Base-by-base conservation (phyloP, 2,329 filamentous ascomycete genomes). In the Waltergamsia citrina region DNA sequence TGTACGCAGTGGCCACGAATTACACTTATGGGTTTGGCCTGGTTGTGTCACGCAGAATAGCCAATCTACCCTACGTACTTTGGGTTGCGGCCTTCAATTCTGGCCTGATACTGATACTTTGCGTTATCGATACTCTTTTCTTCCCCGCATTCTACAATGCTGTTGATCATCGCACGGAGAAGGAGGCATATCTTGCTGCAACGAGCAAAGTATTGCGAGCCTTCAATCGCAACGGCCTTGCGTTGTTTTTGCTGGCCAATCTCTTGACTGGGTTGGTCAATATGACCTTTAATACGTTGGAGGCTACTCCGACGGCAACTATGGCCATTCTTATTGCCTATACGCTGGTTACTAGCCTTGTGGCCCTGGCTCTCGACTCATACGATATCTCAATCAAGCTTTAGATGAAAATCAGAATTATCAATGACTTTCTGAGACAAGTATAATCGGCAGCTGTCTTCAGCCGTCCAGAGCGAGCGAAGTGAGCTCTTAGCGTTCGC, bases 71-170 rank as follows among this genome's bases (percentile, higher is more conserved):
- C 0, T 98, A 98, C 53, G 73, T 96, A 28, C 66, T 94, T 29
- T 96, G 90, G 87, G 81, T 94, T 7, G 72, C 79, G n/a, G 81
- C 85, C 3, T 95, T 92, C 66, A 98, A 96, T 62, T 80, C 75
- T 40, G 67, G 71, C n/a, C 86, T 94, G 53, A 65, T 98, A 8
- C 64, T 85, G 7, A 68, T 81, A 2, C 94, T 90, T 55, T 87
- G 79, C 48, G 53, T 79, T 11, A 70, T 92, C 17, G 90, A 98
- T 54, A 78, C 73, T 4, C 18, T 84, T 3, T 78, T 88, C 55
- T 94, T 94, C 55, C 84, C 85, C 1, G 63, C 68, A 3, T 71
- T 81, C 6, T 75, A 86, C 55, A 75, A 69, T 41, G 71, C 74
- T 2, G 57, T 58, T 1, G 65, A 69, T 35, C 50, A 54, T 10